Conservation (phyloP, 2,329 filamentous ascomycete species). For the Didymella lethalis region DNA sequence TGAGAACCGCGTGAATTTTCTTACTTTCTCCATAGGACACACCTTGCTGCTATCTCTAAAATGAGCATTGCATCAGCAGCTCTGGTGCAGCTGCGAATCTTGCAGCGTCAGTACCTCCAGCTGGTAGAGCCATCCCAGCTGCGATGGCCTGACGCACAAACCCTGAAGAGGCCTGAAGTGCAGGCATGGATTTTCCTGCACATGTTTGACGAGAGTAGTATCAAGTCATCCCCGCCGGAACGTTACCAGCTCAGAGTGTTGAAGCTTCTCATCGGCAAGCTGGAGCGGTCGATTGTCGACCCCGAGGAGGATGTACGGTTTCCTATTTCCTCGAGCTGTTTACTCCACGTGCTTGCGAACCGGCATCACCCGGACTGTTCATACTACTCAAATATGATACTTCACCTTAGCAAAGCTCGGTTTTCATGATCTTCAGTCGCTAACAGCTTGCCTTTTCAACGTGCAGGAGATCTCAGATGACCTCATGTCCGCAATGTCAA, state of each 20-base stretch:
- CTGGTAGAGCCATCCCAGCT: slow-evolving; percentile 68
- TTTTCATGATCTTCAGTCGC: slow-evolving; percentile 22
- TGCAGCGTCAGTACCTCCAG: slow-evolving; percentile 82
- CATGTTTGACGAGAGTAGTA: slow-evolving; percentile 69
- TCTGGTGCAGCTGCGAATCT: slow-evolving; percentile 44
- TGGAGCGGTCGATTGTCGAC: slow-evolving; percentile 78
- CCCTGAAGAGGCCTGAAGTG: slow-evolving; percentile 66
- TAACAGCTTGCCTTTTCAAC: slow-evolving; percentile 34
- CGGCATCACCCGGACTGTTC: neutral
- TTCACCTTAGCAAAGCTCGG: neutral
- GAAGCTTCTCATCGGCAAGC: slow-evolving; percentile 73
- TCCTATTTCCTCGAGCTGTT: slow-evolving; percentile 36
- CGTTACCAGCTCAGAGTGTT: slow-evolving; percentile 76
- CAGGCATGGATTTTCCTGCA: slow-evolving; percentile 72
- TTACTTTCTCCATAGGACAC: neutral
- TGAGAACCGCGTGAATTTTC: neutral
- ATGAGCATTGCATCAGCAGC: slow-evolving; percentile 29
- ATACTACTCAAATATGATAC: slow-evolving; percentile 4
- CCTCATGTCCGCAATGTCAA: slow-evolving; percentile 73
- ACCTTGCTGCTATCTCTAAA: neutral
- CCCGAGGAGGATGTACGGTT: slow-evolving; percentile 85
- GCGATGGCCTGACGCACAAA: slow-evolving; percentile 66
- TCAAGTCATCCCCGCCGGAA: slow-evolving; percentile 67
- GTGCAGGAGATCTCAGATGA: slow-evolving; percentile 81
- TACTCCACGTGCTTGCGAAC: neutral